Base-by-base conservation (phyloP, 257 asterid genomes). In the Solanum chiquidenum region DNA sequence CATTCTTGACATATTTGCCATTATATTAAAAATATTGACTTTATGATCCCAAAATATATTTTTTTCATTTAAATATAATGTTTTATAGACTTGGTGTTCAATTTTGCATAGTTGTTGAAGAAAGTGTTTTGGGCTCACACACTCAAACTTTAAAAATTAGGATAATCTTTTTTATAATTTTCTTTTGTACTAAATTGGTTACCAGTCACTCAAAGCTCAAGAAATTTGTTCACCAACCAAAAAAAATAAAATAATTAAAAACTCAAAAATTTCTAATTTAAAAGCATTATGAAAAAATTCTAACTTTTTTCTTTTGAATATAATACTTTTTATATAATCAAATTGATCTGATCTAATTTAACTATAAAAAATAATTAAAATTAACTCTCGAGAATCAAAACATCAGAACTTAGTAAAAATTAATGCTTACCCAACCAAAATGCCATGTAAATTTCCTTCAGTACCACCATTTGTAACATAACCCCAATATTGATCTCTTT, bases 381-480 rank as follows among this genome's bases (percentile, higher is more conserved):
- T n/a, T 62, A 10, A 62, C 1, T 62, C 31, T 62, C 12, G 33
- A 10, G 1, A 62, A 62, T 62, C 16, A 1, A n/a, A 62, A 62
- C 4, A 1, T 23, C 0, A 62, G 0, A 62, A 9, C 16, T 62
- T 23, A 23, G 31, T 62, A 0, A 23, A 23, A 23, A 1, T 62
- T 62, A 2, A 62, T 23, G 0, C 88, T 44, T 40, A 89, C 90
- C 91, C 91, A 6, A 89, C 60, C 79, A 88, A 79, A 58, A 89
- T 69, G 2, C 88, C 91, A 73, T 89, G 91, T 7, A 87, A 80
- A 76, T 89, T 89, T 87, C 89, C 89, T 87, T 89, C 89, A 0
- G 91, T 89, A 7, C 91, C 91, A 34, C 91, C 89, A 66, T 87
- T 89, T 18, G 91, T 89, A 4, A 89, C 33, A 40, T 89, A 87